These are phyloP conservation scores for Heritiera fomes DNA, from an alignment of 345 rosid species.

Conservation along the genomic window DNA sequence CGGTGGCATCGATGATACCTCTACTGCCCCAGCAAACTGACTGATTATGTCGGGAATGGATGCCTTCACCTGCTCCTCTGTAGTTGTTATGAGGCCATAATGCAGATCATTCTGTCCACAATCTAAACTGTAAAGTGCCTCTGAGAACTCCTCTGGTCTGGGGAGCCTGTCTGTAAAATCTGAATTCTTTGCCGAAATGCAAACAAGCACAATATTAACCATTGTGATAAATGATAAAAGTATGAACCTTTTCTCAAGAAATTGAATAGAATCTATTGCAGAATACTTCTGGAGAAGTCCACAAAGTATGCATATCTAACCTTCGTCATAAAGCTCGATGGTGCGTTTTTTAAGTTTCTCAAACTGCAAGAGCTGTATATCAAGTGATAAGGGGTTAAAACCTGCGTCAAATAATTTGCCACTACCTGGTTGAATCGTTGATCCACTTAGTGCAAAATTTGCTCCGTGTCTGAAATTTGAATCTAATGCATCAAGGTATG, in stretches of 20 bases:
- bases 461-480: constrained; percentile 32
- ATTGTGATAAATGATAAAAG: neutral
- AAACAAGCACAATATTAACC: neutral
- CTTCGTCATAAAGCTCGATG: constrained; percentile 21
- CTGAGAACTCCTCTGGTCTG: constrained; percentile 19
- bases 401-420: constrained; percentile 12
- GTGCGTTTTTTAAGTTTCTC: constrained; percentile 27
- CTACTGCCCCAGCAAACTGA: neutral
- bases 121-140: constrained; percentile 25
- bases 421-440: constrained; percentile 26
- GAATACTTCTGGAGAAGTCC: neutral
- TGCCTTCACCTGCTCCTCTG: constrained; percentile 9
- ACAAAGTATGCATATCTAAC: constrained; percentile 17
- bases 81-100: neutral
- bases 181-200: neutral
- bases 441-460: constrained; percentile 32
- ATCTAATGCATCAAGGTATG: constrained; percentile 31
- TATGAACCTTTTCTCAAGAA: neutral
- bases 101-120: constrained; percentile 18
- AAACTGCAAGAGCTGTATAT: constrained; percentile 30
- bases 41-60: neutral
- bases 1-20: neutral
- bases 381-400: constrained; percentile 23
- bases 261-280: neutral
- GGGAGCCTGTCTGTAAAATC: constrained; percentile 17